A percentile compares a stretch with the other conserved stretches of the same genome.
phyloP scores from a whole-genome alignment of 1,139 yeast genomes.

The Saccharomyces hybrid region DNA sequence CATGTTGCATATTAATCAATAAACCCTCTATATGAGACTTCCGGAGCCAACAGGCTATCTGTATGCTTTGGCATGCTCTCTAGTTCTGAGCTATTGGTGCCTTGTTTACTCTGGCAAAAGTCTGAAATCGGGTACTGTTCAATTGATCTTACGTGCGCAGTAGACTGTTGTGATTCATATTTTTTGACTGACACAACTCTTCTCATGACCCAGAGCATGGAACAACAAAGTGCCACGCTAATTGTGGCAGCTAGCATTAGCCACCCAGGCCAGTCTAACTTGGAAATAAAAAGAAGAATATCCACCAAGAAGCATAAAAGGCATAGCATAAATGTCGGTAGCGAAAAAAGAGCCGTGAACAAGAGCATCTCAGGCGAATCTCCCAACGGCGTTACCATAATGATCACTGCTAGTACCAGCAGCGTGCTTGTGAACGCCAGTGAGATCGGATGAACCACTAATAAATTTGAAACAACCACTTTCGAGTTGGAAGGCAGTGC shows the following conservation, averaged over 20 bases:
- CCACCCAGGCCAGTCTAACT: conserved; percentile 63
- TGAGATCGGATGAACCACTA: conserved; percentile 77
- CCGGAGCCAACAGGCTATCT: conserved; percentile 7
- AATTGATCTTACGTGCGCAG: conserved; percentile 6
- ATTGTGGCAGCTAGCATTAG: conserved; percentile 54
- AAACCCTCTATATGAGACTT: conserved; percentile 5
- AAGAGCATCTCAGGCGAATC: conserved; percentile 27
- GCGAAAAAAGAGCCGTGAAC: conserved; percentile 29
- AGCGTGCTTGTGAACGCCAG: conserved; percentile 47
- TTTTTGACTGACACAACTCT: conserved; percentile 45
- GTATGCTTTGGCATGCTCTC: not conserved
- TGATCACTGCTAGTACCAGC: conserved; percentile 39
- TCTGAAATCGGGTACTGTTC: conserved; percentile 14
- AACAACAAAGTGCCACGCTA: conserved; percentile 31
- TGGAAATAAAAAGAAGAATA: conserved; percentile 51
- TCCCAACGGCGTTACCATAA: conserved; percentile 33
- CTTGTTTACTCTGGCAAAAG: not conserved
- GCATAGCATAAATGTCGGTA: conserved; percentile 45
- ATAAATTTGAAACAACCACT: conserved; percentile 57
- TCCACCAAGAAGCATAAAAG: conserved; percentile 47
- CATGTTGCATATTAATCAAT: conserved; percentile 4
- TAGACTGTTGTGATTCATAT: conserved; percentile 16
- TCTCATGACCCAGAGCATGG: conserved; percentile 35
- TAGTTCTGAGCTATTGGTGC: not conserved
- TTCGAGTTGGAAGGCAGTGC: conserved; percentile 52